These are phyloP conservation scores for Naganishia antarctica DNA, from an alignment of 768 basidiomycete genomes.

Conservation along the genomic window DNA sequence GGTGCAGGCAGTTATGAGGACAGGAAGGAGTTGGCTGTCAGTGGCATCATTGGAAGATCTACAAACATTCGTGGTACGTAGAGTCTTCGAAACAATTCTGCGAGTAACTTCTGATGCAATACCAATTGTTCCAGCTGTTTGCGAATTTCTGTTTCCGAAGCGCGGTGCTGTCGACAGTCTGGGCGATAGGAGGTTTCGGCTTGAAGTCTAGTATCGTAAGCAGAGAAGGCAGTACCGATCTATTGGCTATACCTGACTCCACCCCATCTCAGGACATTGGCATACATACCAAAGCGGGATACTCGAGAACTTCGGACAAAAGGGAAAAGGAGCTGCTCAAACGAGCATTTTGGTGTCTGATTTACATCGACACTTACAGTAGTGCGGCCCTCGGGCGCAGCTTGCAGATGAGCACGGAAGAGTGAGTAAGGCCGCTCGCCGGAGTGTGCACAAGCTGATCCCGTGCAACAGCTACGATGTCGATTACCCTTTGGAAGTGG, in stretches of 20 bases:
- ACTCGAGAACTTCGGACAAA: conserved; percentile 43
- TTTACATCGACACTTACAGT: conserved; percentile 48
- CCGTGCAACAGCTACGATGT: conserved; percentile 60
- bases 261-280: conserved; percentile 62
- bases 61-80: conserved; percentile 60
- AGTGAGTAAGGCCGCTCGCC: conserved; percentile 52
- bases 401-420: conserved; percentile 68
- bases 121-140: conserved; percentile 52
- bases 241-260: neutral
- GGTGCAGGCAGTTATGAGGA: conserved; percentile 62
- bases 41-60: conserved; percentile 64
- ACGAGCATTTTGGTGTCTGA: conserved; percentile 65
- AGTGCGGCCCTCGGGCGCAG: conserved; percentile 61
- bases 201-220: conserved; percentile 56
- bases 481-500: conserved; percentile 68
- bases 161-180: conserved; percentile 48
- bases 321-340: conserved; percentile 70
- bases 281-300: conserved; percentile 59
- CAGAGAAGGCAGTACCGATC: no score
- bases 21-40: conserved; percentile 59
- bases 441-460: conserved; percentile 24
- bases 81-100: conserved; percentile 51
- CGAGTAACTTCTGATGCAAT: neutral
- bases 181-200: conserved; percentile 65
- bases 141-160: conserved; percentile 43